Base-by-base conservation (phyloP, 345 rosid species). In the Lagerstroemia speciosa region DNA sequence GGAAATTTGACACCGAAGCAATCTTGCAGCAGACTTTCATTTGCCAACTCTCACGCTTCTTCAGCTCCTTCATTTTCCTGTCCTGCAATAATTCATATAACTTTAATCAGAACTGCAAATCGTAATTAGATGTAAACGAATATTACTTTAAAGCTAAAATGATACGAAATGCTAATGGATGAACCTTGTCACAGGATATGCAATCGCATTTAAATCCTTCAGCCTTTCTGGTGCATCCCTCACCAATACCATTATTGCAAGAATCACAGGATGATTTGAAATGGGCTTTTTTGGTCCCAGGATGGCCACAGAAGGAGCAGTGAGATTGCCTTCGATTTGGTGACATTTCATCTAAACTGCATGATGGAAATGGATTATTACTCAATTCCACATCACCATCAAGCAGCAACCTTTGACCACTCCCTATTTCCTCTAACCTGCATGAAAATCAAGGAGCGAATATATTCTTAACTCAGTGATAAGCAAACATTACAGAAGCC, bases 251-350 rank as follows among this genome's bases (percentile, higher is more conserved):
- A 41, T 70, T 75, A 34, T 58, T 65, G 69, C 99, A 94, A 67
- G 76, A 73, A 74, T 83, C 79, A 69, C 99, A 94, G 67, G 84
- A 84, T 58, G 81, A 73, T 80, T 80, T 85, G 38, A 78, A 71
- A 78, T 94, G 99, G 34, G 68, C 78, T 76, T 69, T 85, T 77
- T 87, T 89, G 76, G 75, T 85, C 31, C 96, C 92, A 2, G 90
- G 93, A 79, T 94, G 99, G 71, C 99, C 98, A 80, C 99, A 89
- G 64, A 84, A 79, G 62, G 96, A 86, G 68, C 98, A 91, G 76
- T 94, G 99, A 76, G 88, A 78, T 72, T 71, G 55, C 78, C 81
- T 82, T 41, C 69, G 74, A 76, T 66, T 81, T 71, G 79, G 77
- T 40, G 81, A 74, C 71, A 46, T 71, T 61, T 74, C 82, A 66